Evolutionary conservation across 805 yeast species (phyloP), one percentile per base, ranked within the genome.

Genomic region (Candida xiaguanensis): DNA sequence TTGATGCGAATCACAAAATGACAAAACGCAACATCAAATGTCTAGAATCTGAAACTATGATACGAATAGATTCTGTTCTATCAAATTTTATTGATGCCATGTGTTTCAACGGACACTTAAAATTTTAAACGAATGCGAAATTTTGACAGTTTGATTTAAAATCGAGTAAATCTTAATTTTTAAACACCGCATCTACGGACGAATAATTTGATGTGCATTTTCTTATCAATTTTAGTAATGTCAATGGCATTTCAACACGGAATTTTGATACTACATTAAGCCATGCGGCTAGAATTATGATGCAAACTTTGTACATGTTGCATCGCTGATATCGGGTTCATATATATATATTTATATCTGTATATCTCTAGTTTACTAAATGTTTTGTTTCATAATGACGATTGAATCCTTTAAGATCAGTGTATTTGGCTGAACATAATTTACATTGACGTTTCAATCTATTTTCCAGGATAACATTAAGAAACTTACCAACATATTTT

Each of bases 381-480:
- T 41, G 45, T 27, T 41, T 41, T 8, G n/a, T 31, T 32, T 42
- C 41, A 20, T 42, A 44, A 32, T 44, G 48, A 22, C 48, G 42
- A 34, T 47, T 44, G 36, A 47, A 47, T 7, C 48, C 48, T 36
- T 44, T 47, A 24, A 47, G 38, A 40, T 44, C 48, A 15, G 41
- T 44, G 27, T 47, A 47, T 11, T 34, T 38, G 4, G 36, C 33
- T 9, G 24, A 13, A 31, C 52, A 49, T n/a, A 33, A 26, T 22
- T 30, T 33, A 17, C 52, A 49, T 34, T 47, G 41, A 18, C 52
- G 41, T 35, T 43, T 47, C 13, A 49, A 18, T 32, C 39, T 40
- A 13, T 40, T 35, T 14, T 38, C 38, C 18, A 38, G 37, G 9
- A 33, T 13, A 3, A 44, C 31, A 29, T 49, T 49, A n/a, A 31